Base-by-base conservation (phyloP, 148 eudicot genomes). In the Amaranthus palmeri region DNA sequence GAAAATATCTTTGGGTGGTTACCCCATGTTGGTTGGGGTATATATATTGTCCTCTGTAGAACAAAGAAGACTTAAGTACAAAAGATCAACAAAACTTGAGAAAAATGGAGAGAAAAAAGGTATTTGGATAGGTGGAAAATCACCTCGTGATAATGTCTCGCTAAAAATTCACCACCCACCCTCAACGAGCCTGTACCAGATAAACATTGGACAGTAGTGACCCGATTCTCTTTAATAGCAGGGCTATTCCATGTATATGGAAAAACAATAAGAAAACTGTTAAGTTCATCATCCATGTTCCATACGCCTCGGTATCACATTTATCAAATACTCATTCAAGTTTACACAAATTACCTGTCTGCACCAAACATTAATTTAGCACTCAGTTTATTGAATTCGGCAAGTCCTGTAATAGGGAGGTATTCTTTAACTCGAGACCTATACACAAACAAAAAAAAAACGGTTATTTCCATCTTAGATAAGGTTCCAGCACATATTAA, bases 11-110 rank as follows among this genome's bases (percentile, higher is more conserved):
- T 95, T 14, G 90, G 79, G 65, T 95, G 99, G 88, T 95, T 95
- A 68, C 99, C 99, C 96, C 99, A 95, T 76, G 99, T 91, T 69
- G 99, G 97, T 49, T 68, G 81, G 43, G 99, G 97, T 74, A 91
- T 95, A 63, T 89, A 95, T 67, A 95, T 88, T n/a, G 84, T 85
- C 52, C 71, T 86, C 99, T 91, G 90, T 81, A 79, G 59, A 54
- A 57, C 44, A 54, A 67, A 6, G 76, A 55, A 65, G 42, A 12
- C 73, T 68, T 51, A 44, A 51, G 44, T 12, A 42, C 10, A 41
- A 40, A 51, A 67, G 18, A 36, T 48, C 57, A 17, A 53, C 6
- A 13, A 59, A 76, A 50, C n/a, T 4, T 62, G 11, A 41, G 46
- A n/a, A 25, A 55, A 69, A 76, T 4, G 36, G 41, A 68, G 61